Evolutionary conservation across 1,284 basidiomycete genomes (phyloP).

Genomic region (Fomitopsis betulina): DNA sequence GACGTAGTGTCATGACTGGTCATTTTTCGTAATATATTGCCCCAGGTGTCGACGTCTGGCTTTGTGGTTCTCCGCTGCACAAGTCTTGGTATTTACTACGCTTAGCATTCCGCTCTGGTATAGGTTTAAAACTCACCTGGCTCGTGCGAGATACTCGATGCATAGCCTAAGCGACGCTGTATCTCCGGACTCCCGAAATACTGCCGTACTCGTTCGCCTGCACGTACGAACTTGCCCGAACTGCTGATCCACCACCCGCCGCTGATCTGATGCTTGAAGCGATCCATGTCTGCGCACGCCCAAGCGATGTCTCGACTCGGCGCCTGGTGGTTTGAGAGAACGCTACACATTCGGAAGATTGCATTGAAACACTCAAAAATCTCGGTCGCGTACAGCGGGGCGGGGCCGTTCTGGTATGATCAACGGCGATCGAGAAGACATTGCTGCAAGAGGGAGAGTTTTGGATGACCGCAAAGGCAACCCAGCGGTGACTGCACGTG

Average conservation of each 20-base stretch:
- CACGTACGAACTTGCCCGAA: not conserved
- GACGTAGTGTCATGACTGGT: too few relatives aligned
- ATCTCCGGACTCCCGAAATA: not conserved
- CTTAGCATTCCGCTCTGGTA: too few relatives aligned
- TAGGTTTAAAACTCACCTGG: not conserved
- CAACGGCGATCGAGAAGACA: too few relatives aligned
- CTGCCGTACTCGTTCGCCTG: slow-evolving; percentile 7
- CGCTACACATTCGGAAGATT: slow-evolving; percentile 33
- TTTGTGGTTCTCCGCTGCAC: too few relatives aligned
- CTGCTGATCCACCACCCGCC: slow-evolving; percentile 15
- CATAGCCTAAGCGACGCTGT: not conserved
- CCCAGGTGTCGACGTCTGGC: too few relatives aligned
- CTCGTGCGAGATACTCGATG: not conserved
- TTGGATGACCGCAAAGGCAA: too few relatives aligned
- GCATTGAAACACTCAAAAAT: slow-evolving; percentile 43
- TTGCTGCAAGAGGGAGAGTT: too few relatives aligned
- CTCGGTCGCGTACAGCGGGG: slow-evolving; percentile 29
- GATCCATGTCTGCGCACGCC: slow-evolving; percentile 29
- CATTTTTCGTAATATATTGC: too few relatives aligned
- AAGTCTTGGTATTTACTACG: not conserved
- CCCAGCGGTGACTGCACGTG: too few relatives aligned
- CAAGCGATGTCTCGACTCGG: slow-evolving; percentile 37
- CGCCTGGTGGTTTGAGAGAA: slow-evolving; percentile 39
- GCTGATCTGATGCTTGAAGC: slow-evolving; percentile 20
- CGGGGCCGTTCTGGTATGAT: too few relatives aligned